Percentiles rank a stretch among this genome's conserved stretches.
Conservation (phyloP, 495 filamentous ascomycete genomes). For the Neurospora sp. region DNA sequence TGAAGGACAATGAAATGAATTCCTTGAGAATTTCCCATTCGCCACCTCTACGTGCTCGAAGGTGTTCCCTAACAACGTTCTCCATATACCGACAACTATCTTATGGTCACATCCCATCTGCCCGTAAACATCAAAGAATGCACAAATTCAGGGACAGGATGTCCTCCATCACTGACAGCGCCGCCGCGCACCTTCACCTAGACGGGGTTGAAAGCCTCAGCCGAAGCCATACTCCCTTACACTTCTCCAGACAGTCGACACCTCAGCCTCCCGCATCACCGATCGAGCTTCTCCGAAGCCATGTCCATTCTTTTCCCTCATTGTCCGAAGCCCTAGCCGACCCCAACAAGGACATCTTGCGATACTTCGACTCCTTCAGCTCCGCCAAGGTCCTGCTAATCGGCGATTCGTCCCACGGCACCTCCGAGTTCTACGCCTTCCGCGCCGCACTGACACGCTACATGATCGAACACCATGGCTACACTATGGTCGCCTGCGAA, state of each 20-base stretch:
- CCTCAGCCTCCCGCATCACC: background rate
- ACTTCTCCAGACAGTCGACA: background rate
- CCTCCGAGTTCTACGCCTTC: slow-evolving; percentile 48
- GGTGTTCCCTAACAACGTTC: background rate
- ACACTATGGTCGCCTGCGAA: slow-evolving; percentile 46
- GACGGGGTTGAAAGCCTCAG: background rate
- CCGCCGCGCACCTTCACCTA: background rate
- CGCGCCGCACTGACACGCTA: slow-evolving; percentile 47
- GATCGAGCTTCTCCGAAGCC: background rate
- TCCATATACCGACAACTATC: background rate
- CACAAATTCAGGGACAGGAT: background rate
- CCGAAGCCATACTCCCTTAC: background rate
- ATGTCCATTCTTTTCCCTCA: slow-evolving; percentile 1
- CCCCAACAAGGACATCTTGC: background rate
- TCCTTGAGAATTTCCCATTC: background rate
- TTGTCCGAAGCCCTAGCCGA: background rate
- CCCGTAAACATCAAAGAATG: background rate
- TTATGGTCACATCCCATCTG: background rate
- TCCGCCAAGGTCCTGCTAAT: slow-evolving; percentile 37
- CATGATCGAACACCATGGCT: slow-evolving; percentile 43
- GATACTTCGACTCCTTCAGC: slow-evolving; percentile 34
- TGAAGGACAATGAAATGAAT: background rate
- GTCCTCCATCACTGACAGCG: background rate
- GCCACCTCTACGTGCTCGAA: background rate
- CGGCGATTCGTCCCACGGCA: slow-evolving; percentile 49